phyloP scores from a whole-genome alignment of 345 rosid species.

The Eucalyptus curtisii region DNA sequence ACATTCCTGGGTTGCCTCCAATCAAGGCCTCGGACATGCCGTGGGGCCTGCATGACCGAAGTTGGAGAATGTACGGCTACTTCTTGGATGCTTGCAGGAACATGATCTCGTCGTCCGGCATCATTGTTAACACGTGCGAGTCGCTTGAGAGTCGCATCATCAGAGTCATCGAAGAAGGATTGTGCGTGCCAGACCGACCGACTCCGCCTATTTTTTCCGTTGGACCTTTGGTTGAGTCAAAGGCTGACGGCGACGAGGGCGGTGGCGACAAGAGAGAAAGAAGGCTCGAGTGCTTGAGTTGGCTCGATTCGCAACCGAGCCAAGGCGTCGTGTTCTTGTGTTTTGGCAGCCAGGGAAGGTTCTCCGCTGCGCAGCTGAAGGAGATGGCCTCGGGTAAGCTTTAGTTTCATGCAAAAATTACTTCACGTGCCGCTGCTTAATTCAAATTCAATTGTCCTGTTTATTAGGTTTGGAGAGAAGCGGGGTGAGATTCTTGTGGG shows the following conservation, averaged over 20 bases:
- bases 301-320: not conserved
- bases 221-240: not conserved
- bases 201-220: not conserved
- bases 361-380: not conserved
- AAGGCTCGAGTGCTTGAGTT: not conserved
- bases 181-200: not conserved
- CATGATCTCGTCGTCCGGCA: not conserved
- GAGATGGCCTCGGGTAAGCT: not conserved
- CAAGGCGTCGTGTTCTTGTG: not conserved
- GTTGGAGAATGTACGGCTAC: not conserved
- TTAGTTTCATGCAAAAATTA: not conserved
- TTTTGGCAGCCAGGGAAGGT: not conserved
- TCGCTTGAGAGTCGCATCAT: not conserved
- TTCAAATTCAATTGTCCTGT: not conserved
- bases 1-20: constrained; percentile 9
- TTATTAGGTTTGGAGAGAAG: not conserved
- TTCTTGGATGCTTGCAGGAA: not conserved
- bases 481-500: constrained; percentile 1
- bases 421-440: not conserved
- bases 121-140: not conserved
- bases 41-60: not conserved
- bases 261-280: not conserved
- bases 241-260: not conserved
- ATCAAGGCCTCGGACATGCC: not conserved
- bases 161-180: not conserved